These are phyloP conservation scores for Clarireedia sp. DNA, from an alignment of 2,329 filamentous ascomycete genomes.

Conservation along the genomic window DNA sequence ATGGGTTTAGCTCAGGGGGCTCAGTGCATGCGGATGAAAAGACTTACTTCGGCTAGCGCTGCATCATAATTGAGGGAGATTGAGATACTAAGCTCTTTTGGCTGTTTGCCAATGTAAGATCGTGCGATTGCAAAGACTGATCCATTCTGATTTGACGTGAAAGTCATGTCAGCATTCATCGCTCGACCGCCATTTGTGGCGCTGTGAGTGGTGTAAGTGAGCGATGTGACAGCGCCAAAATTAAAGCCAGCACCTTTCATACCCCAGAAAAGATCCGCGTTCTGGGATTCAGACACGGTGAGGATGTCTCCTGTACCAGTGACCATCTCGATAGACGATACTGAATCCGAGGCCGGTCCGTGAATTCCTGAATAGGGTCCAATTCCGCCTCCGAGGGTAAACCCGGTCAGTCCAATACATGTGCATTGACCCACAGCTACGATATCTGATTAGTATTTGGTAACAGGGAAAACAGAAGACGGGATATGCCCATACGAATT, in stretches of 20 bases:
- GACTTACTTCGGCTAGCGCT: neutral
- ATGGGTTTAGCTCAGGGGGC: neutral
- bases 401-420: slow-evolving; percentile 7
- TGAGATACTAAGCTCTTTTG: too few relatives aligned
- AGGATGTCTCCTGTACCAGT: slow-evolving; percentile 22
- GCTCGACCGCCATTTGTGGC: neutral
- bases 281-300: slow-evolving; percentile 13
- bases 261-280: slow-evolving; percentile 28
- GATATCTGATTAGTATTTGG: neutral
- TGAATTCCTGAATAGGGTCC: slow-evolving; percentile 2
- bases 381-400: slow-evolving; percentile 10
- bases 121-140: neutral
- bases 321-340: slow-evolving; percentile 19
- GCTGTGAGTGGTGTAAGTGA: neutral
- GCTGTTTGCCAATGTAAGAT: too few relatives aligned
- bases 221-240: slow-evolving; percentile 3
- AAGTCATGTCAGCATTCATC: slow-evolving; percentile 2
- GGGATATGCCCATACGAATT: neutral
- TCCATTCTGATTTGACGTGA: neutral
- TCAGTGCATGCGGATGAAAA: too few relatives aligned
- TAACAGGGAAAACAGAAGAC: neutral
- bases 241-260: slow-evolving; percentile 26
- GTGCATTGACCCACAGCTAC: neutral
- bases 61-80: too few relatives aligned
- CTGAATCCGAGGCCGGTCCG: slow-evolving; percentile 3